Base-by-base conservation (phyloP, 2,329 filamentous ascomycete genomes). In the Annulohypoxylon truncatum region DNA sequence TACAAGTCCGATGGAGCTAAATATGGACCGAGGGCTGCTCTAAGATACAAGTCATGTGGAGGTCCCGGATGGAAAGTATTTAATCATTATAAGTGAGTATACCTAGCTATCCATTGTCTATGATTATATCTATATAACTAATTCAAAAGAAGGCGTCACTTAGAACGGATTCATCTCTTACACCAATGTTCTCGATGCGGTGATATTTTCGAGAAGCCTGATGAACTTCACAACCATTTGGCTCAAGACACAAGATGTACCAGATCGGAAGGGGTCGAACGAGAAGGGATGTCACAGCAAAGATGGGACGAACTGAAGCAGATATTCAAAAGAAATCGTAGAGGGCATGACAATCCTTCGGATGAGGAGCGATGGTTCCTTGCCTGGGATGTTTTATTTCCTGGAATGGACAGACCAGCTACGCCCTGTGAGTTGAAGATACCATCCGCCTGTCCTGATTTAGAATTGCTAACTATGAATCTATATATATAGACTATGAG, bases 1-100 rank as follows among this genome's bases (percentile, higher is more conserved):
- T 44, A 65, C 13, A 28, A 56, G n/a, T 61, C n/a, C 10, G 56
- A 65, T 28, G 44, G 33, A 10, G 28, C 8, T 15, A 60, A 15
- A 31, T 65, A 52, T 33, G 35, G 55, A 5, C 55, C 62, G 12
- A 52, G 52, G 6, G 50, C 50, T 7, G 48, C 40, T 3, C 33
- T 33, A 24, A 28, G 20, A 31, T 59, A 61, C 33, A 61, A 52
- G 26, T 57, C 62, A 2, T 65, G 56, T 29, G 52, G 46, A 1
- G 52, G 52, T 24, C 56, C 56, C 35, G 51, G 56, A 38, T 61
- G 56, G 9, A 24, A 40, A n/a, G n/a, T 20, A 10, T 22, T 65
- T 5, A 65, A 61, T 12, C 61, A 64, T 12, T 64, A 64, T 15
- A 64, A 64, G 61, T 64, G 5, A 12, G 61, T 52, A 7, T n/a